Percentiles rank a stretch among this genome's conserved stretches.
These are phyloP conservation scores for Myxozyma lipomycoides DNA, from an alignment of 805 yeast genomes.

Conservation along the genomic window DNA sequence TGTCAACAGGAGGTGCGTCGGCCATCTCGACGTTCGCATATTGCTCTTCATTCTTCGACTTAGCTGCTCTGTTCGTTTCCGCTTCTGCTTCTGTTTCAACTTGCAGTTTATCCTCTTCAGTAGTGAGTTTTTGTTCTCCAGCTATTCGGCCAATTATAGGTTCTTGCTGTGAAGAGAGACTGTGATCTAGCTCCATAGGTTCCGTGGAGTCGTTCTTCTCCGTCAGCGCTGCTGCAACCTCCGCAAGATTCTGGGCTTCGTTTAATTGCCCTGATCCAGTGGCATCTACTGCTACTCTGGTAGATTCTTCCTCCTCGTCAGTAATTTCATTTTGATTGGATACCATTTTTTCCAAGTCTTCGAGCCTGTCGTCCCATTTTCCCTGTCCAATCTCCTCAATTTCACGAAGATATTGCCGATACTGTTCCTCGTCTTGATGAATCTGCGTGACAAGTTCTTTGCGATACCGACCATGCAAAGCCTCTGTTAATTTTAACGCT, in stretches of 20 bases:
- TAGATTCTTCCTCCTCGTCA: slow-evolving; percentile 3
- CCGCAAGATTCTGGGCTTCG: slow-evolving; percentile 3
- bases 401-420: slow-evolving; percentile 39
- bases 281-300: background rate
- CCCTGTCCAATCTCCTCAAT: slow-evolving; percentile 44
- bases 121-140: background rate
- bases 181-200: background rate
- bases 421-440: slow-evolving; percentile 38
- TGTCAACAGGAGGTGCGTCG: background rate
- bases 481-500: slow-evolving; percentile 25
- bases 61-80: background rate
- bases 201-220: slow-evolving; percentile 2
- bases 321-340: background rate
- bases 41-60: too few species aligned
- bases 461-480: slow-evolving; percentile 23
- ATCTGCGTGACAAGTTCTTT: slow-evolving; percentile 27
- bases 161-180: background rate
- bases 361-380: slow-evolving; percentile 39
- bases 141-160: background rate
- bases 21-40: background rate
- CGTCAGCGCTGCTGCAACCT: slow-evolving; percentile 13
- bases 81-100: slow-evolving; percentile 1
- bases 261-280: background rate
- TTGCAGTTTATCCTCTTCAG: background rate
- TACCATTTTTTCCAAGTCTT: slow-evolving; percentile 26